Evolutionary conservation across 139 green algal species (phyloP).

Genomic region (Asterochloris erici): DNA sequence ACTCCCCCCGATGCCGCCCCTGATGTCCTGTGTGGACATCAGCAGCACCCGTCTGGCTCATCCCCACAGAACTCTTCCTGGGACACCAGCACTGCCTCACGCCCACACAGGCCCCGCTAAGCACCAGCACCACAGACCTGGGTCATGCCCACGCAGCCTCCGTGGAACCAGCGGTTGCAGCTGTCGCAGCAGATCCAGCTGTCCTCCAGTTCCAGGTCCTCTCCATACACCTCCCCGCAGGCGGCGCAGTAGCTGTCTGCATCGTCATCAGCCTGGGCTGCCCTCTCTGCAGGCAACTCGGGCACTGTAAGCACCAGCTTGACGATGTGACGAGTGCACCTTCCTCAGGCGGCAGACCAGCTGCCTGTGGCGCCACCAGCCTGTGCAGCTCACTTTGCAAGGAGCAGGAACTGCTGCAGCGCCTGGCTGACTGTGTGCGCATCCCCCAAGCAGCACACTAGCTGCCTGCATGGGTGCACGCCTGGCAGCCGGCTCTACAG

Average conservation of each 20-base stretch:
- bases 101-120: neutral
- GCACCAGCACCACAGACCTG: constrained; percentile 17
- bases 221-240: constrained; percentile 28
- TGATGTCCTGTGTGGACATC: neutral
- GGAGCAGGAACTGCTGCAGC: too few species aligned
- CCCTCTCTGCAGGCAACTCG: neutral
- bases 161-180: constrained; percentile 49
- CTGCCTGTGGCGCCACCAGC: too few species aligned
- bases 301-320: neutral
- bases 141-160: constrained; percentile 37
- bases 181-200: constrained; percentile 44
- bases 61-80: neutral
- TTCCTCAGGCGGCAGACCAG: too few species aligned
- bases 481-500: too few species aligned
- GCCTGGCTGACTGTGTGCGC: too few species aligned
- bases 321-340: neutral
- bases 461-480: too few species aligned
- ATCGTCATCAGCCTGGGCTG: constrained; percentile 11
- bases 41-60: neutral
- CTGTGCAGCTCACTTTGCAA: too few species aligned
- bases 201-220: constrained; percentile 28
- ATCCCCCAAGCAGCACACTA: too few species aligned
- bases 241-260: constrained; percentile 28
- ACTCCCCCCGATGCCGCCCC: too few species aligned
- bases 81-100: neutral